phyloP scores from a whole-genome alignment of 139 green algal species.

The Picochlorum sp. region DNA sequence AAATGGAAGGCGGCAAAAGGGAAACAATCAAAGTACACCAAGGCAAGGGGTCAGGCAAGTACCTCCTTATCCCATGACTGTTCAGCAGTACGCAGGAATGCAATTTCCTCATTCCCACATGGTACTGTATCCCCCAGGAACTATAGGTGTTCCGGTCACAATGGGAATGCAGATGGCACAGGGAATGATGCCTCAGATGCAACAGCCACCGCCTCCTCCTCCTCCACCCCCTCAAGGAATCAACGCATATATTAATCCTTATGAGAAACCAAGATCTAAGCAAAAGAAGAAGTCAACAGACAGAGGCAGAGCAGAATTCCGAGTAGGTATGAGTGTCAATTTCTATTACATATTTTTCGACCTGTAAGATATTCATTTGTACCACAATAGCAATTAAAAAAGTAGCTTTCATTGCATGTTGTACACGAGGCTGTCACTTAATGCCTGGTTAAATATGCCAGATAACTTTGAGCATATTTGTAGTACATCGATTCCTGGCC shows the following conservation, averaged over 20 bases:
- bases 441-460: slow-evolving; percentile 26
- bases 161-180: neutral
- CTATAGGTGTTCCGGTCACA: slow-evolving; percentile 2
- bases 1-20: neutral
- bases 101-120: neutral
- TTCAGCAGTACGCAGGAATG: neutral
- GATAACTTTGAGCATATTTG: slow-evolving; percentile 64
- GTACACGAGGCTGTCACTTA: slow-evolving; percentile 1
- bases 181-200: slow-evolving; percentile 6
- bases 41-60: neutral
- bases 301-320: too few relatives aligned
- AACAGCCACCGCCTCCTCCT: neutral
- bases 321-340: too few relatives aligned
- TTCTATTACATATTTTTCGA: too few relatives aligned
- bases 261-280: too few relatives aligned
- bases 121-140: slow-evolving; percentile 1
- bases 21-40: neutral
- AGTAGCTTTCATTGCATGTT: neutral
- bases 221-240: neutral
- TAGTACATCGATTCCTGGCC: slow-evolving; percentile 74
- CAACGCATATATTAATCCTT: too few relatives aligned
- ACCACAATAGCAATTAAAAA: too few relatives aligned
- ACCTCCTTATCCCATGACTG: neutral
- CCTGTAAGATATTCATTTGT: too few relatives aligned
- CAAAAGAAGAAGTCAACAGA: too few relatives aligned